Evolutionary conservation across 495 filamentous ascomycete species (phyloP).

Genomic region (Annulohypoxylon stygium): DNA sequence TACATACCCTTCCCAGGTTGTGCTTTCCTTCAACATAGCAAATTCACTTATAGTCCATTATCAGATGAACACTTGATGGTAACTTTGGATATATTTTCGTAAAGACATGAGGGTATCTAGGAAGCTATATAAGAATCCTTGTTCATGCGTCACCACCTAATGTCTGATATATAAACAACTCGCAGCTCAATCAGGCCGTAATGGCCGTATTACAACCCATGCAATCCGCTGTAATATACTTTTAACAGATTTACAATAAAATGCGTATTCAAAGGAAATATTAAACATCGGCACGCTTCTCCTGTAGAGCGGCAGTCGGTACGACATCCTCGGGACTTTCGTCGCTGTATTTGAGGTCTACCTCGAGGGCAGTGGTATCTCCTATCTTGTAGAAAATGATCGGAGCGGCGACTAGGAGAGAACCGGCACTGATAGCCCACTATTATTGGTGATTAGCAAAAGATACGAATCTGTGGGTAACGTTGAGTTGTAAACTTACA

Average conservation of each 20-base stretch:
- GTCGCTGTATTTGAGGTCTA: conserved; percentile 86
- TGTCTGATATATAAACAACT: conserved; percentile 8
- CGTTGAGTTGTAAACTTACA: conserved; percentile 48
- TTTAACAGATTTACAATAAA: not conserved
- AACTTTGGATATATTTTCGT: conserved; percentile 18
- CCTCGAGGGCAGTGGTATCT: conserved; percentile 76
- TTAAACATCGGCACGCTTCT: conserved; percentile 41
- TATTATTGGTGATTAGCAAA: conserved; percentile 59
- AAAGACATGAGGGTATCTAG: conserved; percentile 8
- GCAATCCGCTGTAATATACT: conserved; percentile 11
- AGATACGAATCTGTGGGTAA: not conserved
- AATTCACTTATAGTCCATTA: not conserved
- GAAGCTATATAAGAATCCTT: conserved; percentile 11
- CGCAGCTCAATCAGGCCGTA: not conserved
- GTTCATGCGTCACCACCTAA: conserved; percentile 16
- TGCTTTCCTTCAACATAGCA: not conserved
- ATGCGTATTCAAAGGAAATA: conserved; percentile 7
- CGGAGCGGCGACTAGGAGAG: conserved; percentile 80
- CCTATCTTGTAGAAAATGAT: conserved; percentile 84
- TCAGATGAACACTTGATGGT: not conserved
- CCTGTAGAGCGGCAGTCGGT: conserved; percentile 19
- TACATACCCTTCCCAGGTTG: not conserved
- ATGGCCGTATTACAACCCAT: conserved; percentile 13
- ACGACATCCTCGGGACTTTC: conserved; percentile 78
- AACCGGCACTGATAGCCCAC: conserved; percentile 79